Base-by-base conservation (phyloP, 768 basidiomycete species). In the Podaxis sp. region DNA sequence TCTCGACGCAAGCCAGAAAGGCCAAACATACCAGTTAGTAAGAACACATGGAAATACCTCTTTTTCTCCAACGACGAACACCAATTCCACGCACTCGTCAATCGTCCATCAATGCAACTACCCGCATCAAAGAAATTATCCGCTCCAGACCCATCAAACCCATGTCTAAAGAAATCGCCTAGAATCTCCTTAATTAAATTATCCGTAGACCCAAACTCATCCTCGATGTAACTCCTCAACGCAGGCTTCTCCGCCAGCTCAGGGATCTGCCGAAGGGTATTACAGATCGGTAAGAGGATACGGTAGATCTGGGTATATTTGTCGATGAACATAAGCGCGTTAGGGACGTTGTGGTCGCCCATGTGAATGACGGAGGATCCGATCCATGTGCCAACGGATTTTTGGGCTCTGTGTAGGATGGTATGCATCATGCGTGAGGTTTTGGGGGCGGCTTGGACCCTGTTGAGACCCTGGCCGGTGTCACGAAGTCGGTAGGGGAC, bases 51-150 rank as follows among this genome's bases (percentile, higher is more conserved):
- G 78, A 93, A 93, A 70, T 86, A 94, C 54, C 86, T 79, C 76
- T 94, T 94, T 79, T 93, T 94, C 79, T 94, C 93, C 66, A 94
- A 73, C 51, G 80, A 81, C 54, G 87, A 86, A 75, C 93, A 94
- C 93, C 93, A 94, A 71, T 94, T 93, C 93, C 93, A 94, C 3
- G 93, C 93, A 72, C 91, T 93, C 33, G 93, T 94, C 68, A 94
- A 73, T 3, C 93, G 82, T 12, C 92, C 92, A 68, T 94, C 92
- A 66, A 94, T 93, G 66, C 84, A 85, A 65, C 89, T 91, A 17
- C 93, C 91, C 41, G 92, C 93, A 70, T 94, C 92, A 71, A 89
- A 93, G 77, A 91, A 93, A 72, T 92, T 93, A 70, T 93, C 92
- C 2, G 92, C 93, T n/a, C 93, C 93, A 25, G 90, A 91, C 0